phyloP scores from a whole-genome alignment of 371 early-diverging fungal species.

The Cladochytrium tenue region DNA sequence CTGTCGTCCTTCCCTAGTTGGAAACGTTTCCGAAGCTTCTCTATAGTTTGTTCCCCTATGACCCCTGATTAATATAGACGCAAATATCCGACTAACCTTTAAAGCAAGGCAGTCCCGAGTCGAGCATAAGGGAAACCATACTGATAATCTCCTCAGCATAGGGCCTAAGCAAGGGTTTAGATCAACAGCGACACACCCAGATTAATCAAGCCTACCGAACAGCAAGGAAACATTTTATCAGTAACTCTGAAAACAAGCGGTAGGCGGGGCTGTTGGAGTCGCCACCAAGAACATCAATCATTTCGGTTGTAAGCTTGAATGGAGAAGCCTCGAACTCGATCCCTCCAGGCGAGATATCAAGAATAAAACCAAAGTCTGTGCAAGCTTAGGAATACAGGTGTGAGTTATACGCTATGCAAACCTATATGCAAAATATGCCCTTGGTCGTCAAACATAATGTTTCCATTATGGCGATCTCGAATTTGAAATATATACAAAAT shows the following conservation, averaged over 20 bases:
- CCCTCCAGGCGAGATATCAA: constrained; percentile 98
- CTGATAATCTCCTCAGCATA: constrained; percentile 92
- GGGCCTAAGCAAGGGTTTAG: constrained; percentile 58
- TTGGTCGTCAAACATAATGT: constrained; percentile 97
- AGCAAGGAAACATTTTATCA: constrained; percentile 90
- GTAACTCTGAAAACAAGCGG: constrained; percentile 83
- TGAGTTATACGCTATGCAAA: constrained; percentile 26
- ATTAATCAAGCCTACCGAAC: constrained; percentile 43
- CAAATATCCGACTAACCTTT: constrained; percentile 56
- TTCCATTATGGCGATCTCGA: constrained; percentile 99
- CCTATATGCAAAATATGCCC: constrained; percentile 98
- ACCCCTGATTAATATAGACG: constrained; percentile 32
- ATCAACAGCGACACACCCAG: not conserved
- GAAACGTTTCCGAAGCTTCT: constrained; percentile 86
- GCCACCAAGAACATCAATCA: constrained; percentile 96
- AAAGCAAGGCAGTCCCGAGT: constrained; percentile 98
- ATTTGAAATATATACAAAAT: constrained; percentile 95
- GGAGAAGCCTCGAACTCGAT: constrained; percentile 97
- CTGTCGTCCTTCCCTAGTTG: constrained; percentile 88
- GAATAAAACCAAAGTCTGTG: constrained; percentile 97
- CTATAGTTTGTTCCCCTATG: constrained; percentile 70
- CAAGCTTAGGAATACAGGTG: not conserved
- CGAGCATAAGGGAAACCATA: constrained; percentile 88
- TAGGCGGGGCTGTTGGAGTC: constrained; percentile 80
- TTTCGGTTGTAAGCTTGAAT: constrained; percentile 98